Conservation (phyloP, 257 asterid species). For the Euphrasia confusa region DNA sequence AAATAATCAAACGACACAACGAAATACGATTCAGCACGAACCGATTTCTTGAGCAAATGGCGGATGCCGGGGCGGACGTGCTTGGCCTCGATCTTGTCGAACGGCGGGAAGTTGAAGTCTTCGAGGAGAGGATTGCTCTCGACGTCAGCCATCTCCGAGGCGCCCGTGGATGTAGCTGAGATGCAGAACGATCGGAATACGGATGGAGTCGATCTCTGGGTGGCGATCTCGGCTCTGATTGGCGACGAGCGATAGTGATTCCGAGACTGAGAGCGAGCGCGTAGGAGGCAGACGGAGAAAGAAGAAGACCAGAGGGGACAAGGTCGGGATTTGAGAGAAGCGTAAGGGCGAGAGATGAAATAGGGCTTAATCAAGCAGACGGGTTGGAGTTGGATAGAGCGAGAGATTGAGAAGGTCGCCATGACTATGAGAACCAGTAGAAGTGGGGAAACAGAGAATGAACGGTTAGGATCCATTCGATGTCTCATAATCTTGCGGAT, state of each 20-base stretch:
- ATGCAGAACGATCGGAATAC: constrained; percentile 38
- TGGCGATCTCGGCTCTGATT: background rate
- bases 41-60: constrained; percentile 62
- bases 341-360: constrained; percentile 31
- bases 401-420: constrained; percentile 46
- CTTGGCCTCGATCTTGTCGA: constrained; percentile 58
- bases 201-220: constrained; percentile 22
- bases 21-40: constrained; percentile 29
- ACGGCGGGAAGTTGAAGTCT: constrained; percentile 88
- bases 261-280: background rate
- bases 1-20: constrained; percentile 30
- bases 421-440: constrained; percentile 32
- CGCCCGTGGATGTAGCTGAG: constrained; percentile 28
- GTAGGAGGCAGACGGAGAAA: constrained; percentile 62
- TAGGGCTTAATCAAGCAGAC: constrained; percentile 33
- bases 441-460: too few species aligned
- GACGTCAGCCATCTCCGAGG: constrained; percentile 31
- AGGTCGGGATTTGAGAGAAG: constrained; percentile 42
- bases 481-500: too few species aligned
- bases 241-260: constrained; percentile 25
- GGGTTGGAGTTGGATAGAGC: constrained; percentile 26
- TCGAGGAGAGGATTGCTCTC: constrained; percentile 60
- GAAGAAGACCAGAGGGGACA: constrained; percentile 78
- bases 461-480: too few species aligned
- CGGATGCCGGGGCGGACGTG: constrained; percentile 96